Conservation (phyloP, 2,329 filamentous ascomycete species). For the Fusarium devonianum region DNA sequence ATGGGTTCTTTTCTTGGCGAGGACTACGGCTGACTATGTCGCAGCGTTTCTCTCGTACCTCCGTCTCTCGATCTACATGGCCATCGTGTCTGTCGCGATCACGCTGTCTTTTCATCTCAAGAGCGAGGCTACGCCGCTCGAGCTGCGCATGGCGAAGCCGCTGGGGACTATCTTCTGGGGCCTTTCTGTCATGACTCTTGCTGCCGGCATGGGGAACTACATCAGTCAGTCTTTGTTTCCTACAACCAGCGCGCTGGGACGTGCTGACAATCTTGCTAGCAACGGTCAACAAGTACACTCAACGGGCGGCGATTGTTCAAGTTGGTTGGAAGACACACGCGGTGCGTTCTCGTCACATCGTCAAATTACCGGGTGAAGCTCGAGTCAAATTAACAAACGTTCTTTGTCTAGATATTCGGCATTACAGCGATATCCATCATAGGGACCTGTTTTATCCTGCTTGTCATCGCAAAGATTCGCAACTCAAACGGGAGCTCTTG, state of each 20-base stretch:
- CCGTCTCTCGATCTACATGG: conserved; percentile 87
- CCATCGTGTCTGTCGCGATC: conserved; percentile 88
- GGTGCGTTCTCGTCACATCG: conserved; percentile 55
- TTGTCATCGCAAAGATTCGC: conserved; percentile 56
- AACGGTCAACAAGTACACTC: conserved; percentile 80
- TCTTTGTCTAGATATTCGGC: conserved; percentile 61
- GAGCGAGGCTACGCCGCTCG: conserved; percentile 70
- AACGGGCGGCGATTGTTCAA: conserved; percentile 83
- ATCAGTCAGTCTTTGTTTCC: conserved; percentile 61
- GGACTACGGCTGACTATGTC: neutral
- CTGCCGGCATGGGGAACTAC: conserved; percentile 84
- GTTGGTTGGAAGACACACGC: conserved; percentile 91
- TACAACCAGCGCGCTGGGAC: neutral
- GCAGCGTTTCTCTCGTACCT: conserved; percentile 87
- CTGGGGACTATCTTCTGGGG: conserved; percentile 90
- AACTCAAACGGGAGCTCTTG: conserved; percentile 19
- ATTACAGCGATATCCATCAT: conserved; percentile 69
- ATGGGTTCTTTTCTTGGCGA: neutral
- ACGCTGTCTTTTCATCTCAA: conserved; percentile 93
- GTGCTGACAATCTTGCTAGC: conserved; percentile 48
- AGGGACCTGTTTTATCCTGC: conserved; percentile 68
- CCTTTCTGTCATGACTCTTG: conserved; percentile 77
- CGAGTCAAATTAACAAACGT: conserved; percentile 1
- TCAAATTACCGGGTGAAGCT: too few relatives aligned
- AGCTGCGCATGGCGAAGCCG: conserved; percentile 80